These are phyloP conservation scores for Massariosphaeria phaeospora DNA, from an alignment of 495 filamentous ascomycete species.

Conservation along the genomic window DNA sequence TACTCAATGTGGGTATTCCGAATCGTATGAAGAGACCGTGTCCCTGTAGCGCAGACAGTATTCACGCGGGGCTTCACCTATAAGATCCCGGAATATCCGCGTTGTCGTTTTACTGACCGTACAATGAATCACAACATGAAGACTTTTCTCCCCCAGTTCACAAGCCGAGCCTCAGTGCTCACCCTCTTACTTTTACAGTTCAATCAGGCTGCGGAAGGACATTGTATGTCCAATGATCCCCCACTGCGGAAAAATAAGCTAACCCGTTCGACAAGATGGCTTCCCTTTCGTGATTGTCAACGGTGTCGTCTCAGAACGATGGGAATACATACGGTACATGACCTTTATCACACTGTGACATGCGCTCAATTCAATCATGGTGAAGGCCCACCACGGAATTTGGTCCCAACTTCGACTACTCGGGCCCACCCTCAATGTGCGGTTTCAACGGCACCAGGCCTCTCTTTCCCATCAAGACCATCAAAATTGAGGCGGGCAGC, in stretches of 20 bases:
- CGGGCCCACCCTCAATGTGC: not conserved
- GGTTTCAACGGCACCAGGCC: conserved; percentile 4
- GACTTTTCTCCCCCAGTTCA: not conserved
- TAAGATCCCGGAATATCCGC: not conserved
- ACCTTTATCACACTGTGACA: not conserved
- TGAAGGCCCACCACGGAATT: no score
- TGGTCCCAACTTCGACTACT: not conserved
- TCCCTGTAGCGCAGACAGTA: no score
- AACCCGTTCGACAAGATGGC: conserved; percentile 6
- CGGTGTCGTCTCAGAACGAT: conserved; percentile 2
- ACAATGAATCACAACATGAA: conserved; percentile 13
- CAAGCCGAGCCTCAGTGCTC: not conserved
- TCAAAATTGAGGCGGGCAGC: conserved; percentile 1
- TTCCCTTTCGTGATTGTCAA: conserved; percentile 7
- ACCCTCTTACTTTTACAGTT: conserved; percentile 2
- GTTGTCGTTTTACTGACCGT: not conserved
- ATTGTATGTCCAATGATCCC: no score
- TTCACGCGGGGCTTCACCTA: no score
- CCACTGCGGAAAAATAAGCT: not conserved
- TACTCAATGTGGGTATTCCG: no score
- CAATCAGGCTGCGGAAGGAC: not conserved
- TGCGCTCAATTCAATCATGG: no score
- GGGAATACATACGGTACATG: conserved; percentile 6
- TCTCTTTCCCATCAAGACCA: not conserved
- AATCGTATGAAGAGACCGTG: no score